Conservation (phyloP, 768 basidiomycete species). For the Russula brevipes region DNA sequence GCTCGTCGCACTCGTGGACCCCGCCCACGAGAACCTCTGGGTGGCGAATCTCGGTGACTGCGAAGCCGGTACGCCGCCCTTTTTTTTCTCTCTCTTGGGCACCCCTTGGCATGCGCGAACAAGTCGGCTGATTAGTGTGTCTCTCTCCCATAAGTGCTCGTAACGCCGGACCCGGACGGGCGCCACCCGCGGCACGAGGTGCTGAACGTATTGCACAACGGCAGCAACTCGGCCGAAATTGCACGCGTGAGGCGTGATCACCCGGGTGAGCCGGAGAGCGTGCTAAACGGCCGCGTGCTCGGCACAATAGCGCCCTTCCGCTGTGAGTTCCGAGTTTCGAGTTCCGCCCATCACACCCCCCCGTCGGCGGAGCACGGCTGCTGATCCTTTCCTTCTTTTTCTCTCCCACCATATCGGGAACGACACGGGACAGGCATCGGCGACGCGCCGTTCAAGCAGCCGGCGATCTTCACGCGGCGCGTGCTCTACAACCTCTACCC, state of each 20-base stretch:
- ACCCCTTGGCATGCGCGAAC: too few relatives aligned
- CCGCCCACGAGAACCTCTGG: conserved; percentile 66
- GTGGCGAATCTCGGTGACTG: conserved; percentile 79
- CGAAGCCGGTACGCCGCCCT: conserved; percentile 56
- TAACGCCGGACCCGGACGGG: conserved; percentile 41
- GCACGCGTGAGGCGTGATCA: conserved; percentile 60
- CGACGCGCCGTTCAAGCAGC: conserved; percentile 37
- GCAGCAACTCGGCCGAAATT: conserved; percentile 60
- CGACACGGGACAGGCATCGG: conserved; percentile 30
- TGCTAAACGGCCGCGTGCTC: conserved; percentile 62
- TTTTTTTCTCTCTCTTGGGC: not conserved
- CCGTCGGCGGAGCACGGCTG: too few relatives aligned
- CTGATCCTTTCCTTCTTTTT: too few relatives aligned
- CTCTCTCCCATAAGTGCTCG: conserved; percentile 33
- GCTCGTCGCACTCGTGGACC: conserved; percentile 68
- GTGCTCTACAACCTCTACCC: conserved; percentile 36
- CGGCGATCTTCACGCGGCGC: conserved; percentile 31
- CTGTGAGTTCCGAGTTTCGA: conserved; percentile 42
- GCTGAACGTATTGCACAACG: conserved; percentile 66
- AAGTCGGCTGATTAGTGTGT: not conserved
- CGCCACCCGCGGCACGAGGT: conserved; percentile 52
- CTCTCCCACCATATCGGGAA: too few relatives aligned
- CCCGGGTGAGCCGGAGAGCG: conserved; percentile 64
- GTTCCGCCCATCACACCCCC: not conserved
- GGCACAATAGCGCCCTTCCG: conserved; percentile 76